These are phyloP conservation scores for Sarcodon sp. DNA, from an alignment of 768 basidiomycete genomes.

Conservation along the genomic window DNA sequence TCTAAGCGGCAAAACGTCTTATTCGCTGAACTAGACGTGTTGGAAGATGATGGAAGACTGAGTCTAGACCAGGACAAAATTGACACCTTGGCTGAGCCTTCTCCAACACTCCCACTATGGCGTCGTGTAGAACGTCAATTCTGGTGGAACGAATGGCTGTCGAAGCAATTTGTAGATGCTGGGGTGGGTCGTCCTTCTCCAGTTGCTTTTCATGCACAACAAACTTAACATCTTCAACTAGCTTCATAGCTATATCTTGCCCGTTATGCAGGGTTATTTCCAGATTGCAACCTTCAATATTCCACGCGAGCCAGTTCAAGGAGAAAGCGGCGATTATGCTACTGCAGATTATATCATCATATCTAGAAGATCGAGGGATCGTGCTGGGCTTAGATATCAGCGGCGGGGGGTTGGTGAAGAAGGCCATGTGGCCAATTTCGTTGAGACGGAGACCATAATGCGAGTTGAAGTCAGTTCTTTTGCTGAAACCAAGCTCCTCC, in stretches of 20 bases:
- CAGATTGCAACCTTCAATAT: conserved; percentile 62
- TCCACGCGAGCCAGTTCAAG: conserved; percentile 30
- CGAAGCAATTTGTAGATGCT: conserved; percentile 74
- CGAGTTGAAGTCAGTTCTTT: conserved; percentile 50
- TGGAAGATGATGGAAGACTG: conserved; percentile 17
- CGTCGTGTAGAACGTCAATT: conserved; percentile 80
- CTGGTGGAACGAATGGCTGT: conserved; percentile 94
- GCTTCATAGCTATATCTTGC: conserved; percentile 78
- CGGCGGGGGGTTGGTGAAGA: conserved; percentile 89
- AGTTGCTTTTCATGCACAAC: not conserved
- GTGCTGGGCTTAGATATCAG: conserved; percentile 91
- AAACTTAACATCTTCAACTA: conserved; percentile 14
- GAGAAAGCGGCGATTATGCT: conserved; percentile 22
- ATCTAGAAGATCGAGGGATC: conserved; percentile 76
- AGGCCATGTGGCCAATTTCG: conserved; percentile 90
- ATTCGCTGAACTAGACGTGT: conserved; percentile 46
- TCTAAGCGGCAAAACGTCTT: conserved; percentile 45
- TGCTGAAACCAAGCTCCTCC: not conserved
- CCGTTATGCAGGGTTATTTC: conserved; percentile 89
- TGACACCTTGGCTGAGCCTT: conserved; percentile 57
- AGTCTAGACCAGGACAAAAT: conserved; percentile 21
- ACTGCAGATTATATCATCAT: conserved; percentile 70
- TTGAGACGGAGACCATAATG: conserved; percentile 88
- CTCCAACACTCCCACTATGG: conserved; percentile 78
- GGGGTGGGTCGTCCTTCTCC: conserved; percentile 39